These are phyloP conservation scores for Climacium dendroides DNA, from an alignment of 225 moss, liverwort and hornwort species.

Conservation along the genomic window DNA sequence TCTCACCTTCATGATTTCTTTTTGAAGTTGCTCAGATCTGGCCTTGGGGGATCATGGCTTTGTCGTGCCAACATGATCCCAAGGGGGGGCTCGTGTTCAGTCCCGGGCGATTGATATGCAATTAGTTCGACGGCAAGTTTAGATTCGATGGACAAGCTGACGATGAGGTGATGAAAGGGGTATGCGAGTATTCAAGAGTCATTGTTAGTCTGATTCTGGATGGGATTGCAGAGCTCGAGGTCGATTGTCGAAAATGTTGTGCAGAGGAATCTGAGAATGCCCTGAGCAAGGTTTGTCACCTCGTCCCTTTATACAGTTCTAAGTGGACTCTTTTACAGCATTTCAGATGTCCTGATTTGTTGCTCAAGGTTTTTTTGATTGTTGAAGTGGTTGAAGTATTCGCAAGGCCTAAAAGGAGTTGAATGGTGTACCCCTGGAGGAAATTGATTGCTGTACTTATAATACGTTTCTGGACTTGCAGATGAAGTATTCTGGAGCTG, in stretches of 20 bases:
- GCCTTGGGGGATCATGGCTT: neutral
- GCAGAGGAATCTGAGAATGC: slow-evolving; percentile 48
- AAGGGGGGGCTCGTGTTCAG: neutral
- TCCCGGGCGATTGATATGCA: neutral
- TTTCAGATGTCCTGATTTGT: neutral
- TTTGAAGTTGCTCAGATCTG: neutral
- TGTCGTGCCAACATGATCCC: neutral
- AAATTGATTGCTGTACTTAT: neutral
- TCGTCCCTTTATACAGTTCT: neutral
- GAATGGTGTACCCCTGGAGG: neutral
- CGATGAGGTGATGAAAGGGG: neutral
- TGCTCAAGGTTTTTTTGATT: neutral
- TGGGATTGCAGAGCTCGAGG: slow-evolving; percentile 40
- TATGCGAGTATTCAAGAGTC: neutral
- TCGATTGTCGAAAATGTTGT: slow-evolving; percentile 57
- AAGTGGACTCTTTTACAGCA: neutral
- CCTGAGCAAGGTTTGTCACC: slow-evolving; percentile 40
- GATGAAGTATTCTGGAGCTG: slow-evolving; percentile 47
- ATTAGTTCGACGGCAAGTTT: neutral
- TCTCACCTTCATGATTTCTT: neutral
- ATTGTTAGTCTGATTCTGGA: neutral
- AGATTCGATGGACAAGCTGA: neutral
- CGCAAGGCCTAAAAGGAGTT: neutral
- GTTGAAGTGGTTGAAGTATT: neutral
- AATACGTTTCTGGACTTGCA: neutral